Percentiles rank a stretch among this genome's conserved stretches.
These are phyloP conservation scores for Cryptococcus sp. DNA, from an alignment of 1,284 basidiomycete species.

Conservation along the genomic window DNA sequence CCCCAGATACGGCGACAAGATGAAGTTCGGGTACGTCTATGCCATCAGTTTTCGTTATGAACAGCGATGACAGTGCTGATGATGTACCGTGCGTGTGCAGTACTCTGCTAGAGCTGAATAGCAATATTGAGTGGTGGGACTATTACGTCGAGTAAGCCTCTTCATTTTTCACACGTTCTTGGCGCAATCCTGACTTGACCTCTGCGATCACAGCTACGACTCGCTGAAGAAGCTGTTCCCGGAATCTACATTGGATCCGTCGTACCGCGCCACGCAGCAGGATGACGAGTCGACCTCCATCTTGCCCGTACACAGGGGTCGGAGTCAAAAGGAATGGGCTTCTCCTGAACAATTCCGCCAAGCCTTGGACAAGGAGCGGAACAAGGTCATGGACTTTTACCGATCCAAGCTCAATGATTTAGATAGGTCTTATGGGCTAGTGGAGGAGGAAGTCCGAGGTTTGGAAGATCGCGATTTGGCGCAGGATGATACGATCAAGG, in stretches of 20 bases:
- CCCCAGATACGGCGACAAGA: slow-evolving; percentile 43
- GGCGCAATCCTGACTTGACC: background rate
- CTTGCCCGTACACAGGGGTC: slow-evolving; percentile 43
- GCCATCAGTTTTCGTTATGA: background rate
- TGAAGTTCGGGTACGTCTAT: slow-evolving; percentile 55
- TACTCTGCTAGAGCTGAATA: slow-evolving; percentile 85
- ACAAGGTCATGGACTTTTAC: slow-evolving; percentile 84
- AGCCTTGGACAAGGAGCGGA: slow-evolving; percentile 78
- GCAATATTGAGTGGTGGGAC: slow-evolving; percentile 92
- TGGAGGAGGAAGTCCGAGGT: slow-evolving; percentile 67
- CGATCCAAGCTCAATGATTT: slow-evolving; percentile 73
- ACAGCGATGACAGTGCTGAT: background rate
- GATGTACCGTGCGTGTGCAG: slow-evolving; percentile 38
- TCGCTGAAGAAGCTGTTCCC: slow-evolving; percentile 72
- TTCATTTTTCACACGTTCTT: background rate
- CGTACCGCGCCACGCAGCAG: slow-evolving; percentile 58
- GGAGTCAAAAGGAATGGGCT: slow-evolving; percentile 50
- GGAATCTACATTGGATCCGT: slow-evolving; percentile 49
- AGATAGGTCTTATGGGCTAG: slow-evolving; percentile 62
- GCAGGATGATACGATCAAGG: slow-evolving; percentile 56
- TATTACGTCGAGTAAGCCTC: slow-evolving; percentile 69
- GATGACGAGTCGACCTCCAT: slow-evolving; percentile 64
- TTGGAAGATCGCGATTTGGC: slow-evolving; percentile 67
- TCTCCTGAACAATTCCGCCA: slow-evolving; percentile 67
- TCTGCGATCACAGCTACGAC: slow-evolving; percentile 64